phyloP scores from a whole-genome alignment of 2,329 filamentous ascomycete genomes.

The Grosmannia serpens region DNA sequence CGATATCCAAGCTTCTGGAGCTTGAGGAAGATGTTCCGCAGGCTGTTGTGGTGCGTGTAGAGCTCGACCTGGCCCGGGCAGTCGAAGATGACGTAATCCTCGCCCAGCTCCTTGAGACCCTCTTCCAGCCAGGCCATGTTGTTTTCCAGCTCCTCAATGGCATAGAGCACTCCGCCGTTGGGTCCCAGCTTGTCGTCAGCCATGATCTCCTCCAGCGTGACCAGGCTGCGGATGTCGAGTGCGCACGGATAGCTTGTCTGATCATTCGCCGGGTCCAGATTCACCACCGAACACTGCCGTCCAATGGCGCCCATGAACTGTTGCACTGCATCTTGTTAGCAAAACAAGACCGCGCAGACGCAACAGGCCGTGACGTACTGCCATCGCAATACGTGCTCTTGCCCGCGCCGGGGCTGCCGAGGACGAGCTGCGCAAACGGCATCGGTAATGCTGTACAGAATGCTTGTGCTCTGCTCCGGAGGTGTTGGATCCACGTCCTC shows the following conservation, averaged over 20 bases:
- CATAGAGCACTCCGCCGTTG: conserved; percentile 86
- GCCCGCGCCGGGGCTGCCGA: conserved; percentile 88
- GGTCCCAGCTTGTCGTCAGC: conserved; percentile 78
- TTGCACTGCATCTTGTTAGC: conserved; percentile 49
- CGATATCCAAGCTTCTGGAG: conserved; percentile 87
- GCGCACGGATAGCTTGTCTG: conserved; percentile 79
- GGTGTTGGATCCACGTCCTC: too few relatives aligned
- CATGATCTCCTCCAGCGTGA: conserved; percentile 94
- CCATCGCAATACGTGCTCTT: conserved; percentile 99
- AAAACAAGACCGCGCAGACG: background rate
- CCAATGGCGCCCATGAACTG: conserved; percentile 96
- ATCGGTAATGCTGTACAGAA: conserved; percentile 21
- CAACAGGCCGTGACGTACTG: conserved; percentile 36
- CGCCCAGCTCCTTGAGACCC: conserved; percentile 65
- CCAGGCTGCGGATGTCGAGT: conserved; percentile 77
- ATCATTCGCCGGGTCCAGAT: conserved; percentile 95
- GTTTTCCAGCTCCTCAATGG: conserved; percentile 86
- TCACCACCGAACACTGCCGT: conserved; percentile 87
- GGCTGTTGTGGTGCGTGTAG: conserved; percentile 86
- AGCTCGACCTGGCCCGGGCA: conserved; percentile 95
- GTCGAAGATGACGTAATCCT: conserved; percentile 92
- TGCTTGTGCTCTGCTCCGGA: background rate
- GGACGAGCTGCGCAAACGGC: conserved; percentile 65
- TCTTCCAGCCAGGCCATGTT: conserved; percentile 89
- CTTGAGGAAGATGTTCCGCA: conserved; percentile 84